Evolutionary conservation across 2,329 filamentous ascomycete species (phyloP).

Genomic region (Lasiodiplodia hormozganensis): DNA sequence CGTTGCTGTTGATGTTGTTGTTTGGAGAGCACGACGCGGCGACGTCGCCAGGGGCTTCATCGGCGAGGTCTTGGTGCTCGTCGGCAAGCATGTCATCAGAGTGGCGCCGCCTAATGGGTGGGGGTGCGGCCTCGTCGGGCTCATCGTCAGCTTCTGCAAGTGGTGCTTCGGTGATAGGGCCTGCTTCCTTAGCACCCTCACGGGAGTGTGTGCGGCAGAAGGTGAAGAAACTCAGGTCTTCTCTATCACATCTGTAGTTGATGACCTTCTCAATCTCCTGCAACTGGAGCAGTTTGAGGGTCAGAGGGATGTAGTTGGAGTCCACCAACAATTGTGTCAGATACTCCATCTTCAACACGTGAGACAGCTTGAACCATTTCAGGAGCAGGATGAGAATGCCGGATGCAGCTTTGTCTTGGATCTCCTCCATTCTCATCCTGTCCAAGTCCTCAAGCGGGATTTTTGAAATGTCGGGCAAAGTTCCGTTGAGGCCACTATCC

Average conservation of each 20-base stretch:
- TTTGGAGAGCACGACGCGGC: slow-evolving; percentile 48
- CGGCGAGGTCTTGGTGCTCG: slow-evolving; percentile 33
- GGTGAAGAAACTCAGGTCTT: slow-evolving; percentile 90
- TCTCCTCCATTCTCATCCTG: slow-evolving; percentile 80
- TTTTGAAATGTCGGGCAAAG: slow-evolving; percentile 36
- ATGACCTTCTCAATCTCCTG: slow-evolving; percentile 92
- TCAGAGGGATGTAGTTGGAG: slow-evolving; percentile 91
- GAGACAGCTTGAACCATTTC: slow-evolving; percentile 96
- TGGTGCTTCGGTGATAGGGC: slow-evolving; percentile 44
- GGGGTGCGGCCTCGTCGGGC: slow-evolving; percentile 75
- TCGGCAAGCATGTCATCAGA: slow-evolving; percentile 47
- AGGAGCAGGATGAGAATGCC: slow-evolving; percentile 84
- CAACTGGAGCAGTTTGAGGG: slow-evolving; percentile 91
- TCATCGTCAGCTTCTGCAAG: slow-evolving; percentile 36
- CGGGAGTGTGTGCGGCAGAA: slow-evolving; percentile 81
- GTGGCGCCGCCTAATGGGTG: slow-evolving; percentile 72
- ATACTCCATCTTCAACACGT: slow-evolving; percentile 95
- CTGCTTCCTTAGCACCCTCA: slow-evolving; percentile 51
- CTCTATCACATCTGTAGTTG: slow-evolving; percentile 81
- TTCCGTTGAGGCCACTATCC: slow-evolving; percentile 40
- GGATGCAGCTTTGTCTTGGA: slow-evolving; percentile 90
- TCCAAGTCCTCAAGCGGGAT: slow-evolving; percentile 75
- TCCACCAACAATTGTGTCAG: slow-evolving; percentile 91
- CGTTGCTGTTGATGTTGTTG: not conserved
- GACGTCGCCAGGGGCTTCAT: not conserved